Evolutionary conservation across 106 monocot genomes (phyloP).

Genomic region (Allium cepa): DNA sequence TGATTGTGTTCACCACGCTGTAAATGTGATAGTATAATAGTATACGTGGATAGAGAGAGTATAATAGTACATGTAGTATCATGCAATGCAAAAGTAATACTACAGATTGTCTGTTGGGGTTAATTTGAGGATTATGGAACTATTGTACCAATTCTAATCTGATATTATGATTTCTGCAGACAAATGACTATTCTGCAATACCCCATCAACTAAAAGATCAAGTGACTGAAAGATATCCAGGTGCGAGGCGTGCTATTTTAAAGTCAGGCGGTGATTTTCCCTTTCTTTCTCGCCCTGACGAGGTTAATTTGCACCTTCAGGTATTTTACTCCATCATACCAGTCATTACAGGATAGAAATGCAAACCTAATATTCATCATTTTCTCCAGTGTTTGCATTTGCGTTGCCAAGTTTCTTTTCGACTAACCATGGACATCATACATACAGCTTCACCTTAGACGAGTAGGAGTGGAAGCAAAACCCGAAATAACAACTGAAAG

Average conservation of each 20-base stretch:
- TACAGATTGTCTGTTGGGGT: too few species aligned
- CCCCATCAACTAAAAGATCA: slow-evolving; percentile 82
- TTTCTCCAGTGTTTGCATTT: too few species aligned
- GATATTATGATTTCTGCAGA: slow-evolving; percentile 28
- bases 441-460: slow-evolving; percentile 81
- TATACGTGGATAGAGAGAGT: too few species aligned
- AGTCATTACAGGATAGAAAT: too few species aligned
- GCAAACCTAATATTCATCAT: too few species aligned
- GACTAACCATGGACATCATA: background rate
- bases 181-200: slow-evolving; percentile 86
- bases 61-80: too few species aligned
- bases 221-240: slow-evolving; percentile 80
- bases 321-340: slow-evolving; percentile 19
- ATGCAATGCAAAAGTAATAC: too few species aligned
- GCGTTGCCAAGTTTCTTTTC: background rate
- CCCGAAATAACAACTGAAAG: slow-evolving; percentile 22
- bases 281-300: slow-evolving; percentile 91
- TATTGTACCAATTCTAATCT: too few species aligned
- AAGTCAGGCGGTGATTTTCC: slow-evolving; percentile 95
- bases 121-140: too few species aligned
- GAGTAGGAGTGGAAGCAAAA: slow-evolving; percentile 75
- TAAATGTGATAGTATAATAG: too few species aligned
- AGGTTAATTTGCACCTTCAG: slow-evolving; percentile 97
- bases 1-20: too few species aligned
- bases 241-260: slow-evolving; percentile 64